These are phyloP conservation scores for Cercospora sp. DNA, from an alignment of 2,329 filamentous ascomycete species.

Conservation along the genomic window DNA sequence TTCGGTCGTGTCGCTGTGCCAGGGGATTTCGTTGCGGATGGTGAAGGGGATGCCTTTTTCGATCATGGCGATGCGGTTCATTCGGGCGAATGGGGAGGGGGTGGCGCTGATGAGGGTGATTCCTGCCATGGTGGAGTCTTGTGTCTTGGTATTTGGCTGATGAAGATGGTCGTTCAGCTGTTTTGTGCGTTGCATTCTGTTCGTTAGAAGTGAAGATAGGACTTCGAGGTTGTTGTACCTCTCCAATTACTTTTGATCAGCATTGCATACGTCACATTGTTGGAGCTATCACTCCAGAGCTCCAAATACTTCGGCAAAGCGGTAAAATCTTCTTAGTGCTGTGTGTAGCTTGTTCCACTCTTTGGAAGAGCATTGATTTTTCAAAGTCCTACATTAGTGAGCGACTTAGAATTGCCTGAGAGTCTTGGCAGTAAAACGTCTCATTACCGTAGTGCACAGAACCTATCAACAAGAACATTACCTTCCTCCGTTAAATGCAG, in stretches of 20 bases:
- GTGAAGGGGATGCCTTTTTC: conserved; percentile 25
- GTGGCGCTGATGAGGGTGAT: conserved; percentile 26
- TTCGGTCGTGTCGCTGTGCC: conserved; percentile 23
- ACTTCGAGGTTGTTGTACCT: background rate
- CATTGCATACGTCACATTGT: background rate
- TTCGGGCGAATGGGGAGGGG: conserved; percentile 26
- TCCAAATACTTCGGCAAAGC: background rate
- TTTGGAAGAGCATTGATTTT: background rate
- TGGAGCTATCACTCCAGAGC: background rate
- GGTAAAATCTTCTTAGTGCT: background rate
- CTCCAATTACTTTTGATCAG: background rate
- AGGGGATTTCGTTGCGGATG: conserved; percentile 23
- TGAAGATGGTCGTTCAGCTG: background rate
- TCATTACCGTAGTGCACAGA: background rate
- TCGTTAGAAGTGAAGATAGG: background rate
- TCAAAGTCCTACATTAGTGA: background rate
- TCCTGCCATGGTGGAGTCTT: background rate
- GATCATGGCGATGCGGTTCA: conserved; percentile 27
- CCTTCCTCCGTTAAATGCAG: background rate
- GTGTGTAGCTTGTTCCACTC: background rate
- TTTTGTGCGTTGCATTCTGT: conserved; percentile 4
- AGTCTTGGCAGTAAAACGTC: background rate
- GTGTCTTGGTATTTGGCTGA: background rate
- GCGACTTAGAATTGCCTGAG: background rate
- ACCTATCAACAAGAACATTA: background rate